Conservation (phyloP, 805 yeast genomes). For the Zygosaccharomyces bailii region DNA sequence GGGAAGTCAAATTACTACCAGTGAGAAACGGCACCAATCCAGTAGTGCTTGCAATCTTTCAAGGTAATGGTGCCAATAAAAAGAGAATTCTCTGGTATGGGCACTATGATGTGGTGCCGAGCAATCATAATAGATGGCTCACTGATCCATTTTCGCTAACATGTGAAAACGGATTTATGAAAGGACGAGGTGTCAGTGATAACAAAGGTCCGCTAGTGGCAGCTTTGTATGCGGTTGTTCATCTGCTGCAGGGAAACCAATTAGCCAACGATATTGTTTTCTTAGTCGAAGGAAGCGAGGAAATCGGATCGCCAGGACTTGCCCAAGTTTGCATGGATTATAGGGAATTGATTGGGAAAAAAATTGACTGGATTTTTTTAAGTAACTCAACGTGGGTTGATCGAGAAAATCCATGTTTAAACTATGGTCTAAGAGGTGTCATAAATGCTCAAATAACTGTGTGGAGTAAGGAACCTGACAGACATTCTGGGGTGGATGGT, state of each 20-base stretch:
- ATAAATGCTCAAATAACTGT: slow-evolving; percentile 73
- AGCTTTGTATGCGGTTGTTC: slow-evolving; percentile 82
- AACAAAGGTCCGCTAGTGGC: slow-evolving; percentile 93
- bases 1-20: slow-evolving; percentile 61
- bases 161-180: slow-evolving; percentile 77
- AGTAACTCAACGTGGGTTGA: slow-evolving; percentile 95
- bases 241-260: slow-evolving; percentile 48
- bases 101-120: slow-evolving; percentile 92
- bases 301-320: slow-evolving; percentile 86
- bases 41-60: slow-evolving; percentile 71
- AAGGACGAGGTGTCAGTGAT: slow-evolving; percentile 91
- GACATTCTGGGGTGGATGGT: slow-evolving; percentile 97
- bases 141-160: slow-evolving; percentile 75
- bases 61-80: slow-evolving; percentile 32
- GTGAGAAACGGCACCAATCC: slow-evolving; percentile 75
- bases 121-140: slow-evolving; percentile 59
- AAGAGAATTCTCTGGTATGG: slow-evolving; percentile 82
- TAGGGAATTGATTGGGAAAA: slow-evolving; percentile 53
- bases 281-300: slow-evolving; percentile 93
- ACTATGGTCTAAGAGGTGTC: slow-evolving; percentile 92
- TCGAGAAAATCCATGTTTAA: slow-evolving; percentile 82
- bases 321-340: slow-evolving; percentile 57
- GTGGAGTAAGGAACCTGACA: slow-evolving; percentile 71
- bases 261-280: slow-evolving; percentile 74
- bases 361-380: slow-evolving; percentile 82